Evolutionary conservation across 441 rosid genomes (phyloP).

Genomic region (Pelargonium myrrhifolium): DNA sequence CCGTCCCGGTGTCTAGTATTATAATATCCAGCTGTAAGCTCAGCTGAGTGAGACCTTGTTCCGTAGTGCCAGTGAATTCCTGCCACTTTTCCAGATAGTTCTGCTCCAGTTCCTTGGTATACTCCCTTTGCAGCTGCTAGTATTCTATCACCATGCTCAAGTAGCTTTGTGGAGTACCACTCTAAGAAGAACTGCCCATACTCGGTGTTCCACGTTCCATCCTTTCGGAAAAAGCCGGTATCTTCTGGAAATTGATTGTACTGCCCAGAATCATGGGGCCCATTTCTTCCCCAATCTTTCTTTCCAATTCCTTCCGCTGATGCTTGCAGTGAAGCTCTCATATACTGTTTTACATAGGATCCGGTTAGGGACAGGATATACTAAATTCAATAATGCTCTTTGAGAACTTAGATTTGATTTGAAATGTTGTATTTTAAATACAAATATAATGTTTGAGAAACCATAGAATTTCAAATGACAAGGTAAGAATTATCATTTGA

Average conservation of each 20-base stretch:
- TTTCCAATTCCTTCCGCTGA: slow-evolving; percentile 61
- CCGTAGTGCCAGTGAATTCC: slow-evolving; percentile 93
- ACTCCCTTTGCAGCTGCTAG: slow-evolving; percentile 58
- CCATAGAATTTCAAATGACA: too few species aligned
- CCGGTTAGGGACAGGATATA: slow-evolving; percentile 17
- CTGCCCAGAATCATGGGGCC: slow-evolving; percentile 80
- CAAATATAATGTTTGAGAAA: too few species aligned
- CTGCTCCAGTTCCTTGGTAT: slow-evolving; percentile 61
- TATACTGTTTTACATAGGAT: slow-evolving; percentile 48
- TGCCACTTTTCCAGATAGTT: slow-evolving; percentile 72
- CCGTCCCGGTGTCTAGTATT: slow-evolving; percentile 75
- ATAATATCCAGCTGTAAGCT: slow-evolving; percentile 81
- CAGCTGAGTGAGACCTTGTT: slow-evolving; percentile 93
- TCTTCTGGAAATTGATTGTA: slow-evolving; percentile 81
- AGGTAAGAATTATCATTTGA: too few species aligned
- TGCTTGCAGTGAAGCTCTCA: slow-evolving; percentile 77
- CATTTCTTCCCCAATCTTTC: slow-evolving; percentile 64
- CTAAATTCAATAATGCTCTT: not conserved
- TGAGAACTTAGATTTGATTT: too few species aligned
- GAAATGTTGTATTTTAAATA: not conserved
- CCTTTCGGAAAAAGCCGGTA: slow-evolving; percentile 63
- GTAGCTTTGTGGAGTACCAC: slow-evolving; percentile 70
- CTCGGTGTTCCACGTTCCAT: slow-evolving; percentile 78
- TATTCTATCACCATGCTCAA: slow-evolving; percentile 71
- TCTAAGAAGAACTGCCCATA: slow-evolving; percentile 80